Base-by-base conservation (phyloP, 306 rosid genomes). In the Betula pendula region DNA sequence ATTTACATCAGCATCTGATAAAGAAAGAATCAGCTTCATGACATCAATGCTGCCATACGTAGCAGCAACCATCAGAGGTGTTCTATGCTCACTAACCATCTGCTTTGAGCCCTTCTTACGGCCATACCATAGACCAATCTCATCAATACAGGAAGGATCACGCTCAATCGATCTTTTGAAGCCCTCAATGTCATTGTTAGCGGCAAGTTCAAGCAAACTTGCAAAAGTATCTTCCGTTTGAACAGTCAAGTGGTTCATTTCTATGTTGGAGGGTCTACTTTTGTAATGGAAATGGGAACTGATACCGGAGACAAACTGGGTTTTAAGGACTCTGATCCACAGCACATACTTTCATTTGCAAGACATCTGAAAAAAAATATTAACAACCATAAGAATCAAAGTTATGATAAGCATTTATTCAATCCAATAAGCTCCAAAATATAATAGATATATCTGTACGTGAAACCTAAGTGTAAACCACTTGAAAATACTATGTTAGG, bases 11-110 rank as follows among this genome's bases (percentile, higher is more conserved):
- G 85, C 88, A 62, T 60, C 89, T 29, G 96, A 88, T 8, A 87
- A 68, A 63, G 94, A 83, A 70, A 94, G 84, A 80, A 94, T 87
- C 75, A 94, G 60, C 75, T 87, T 89, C 81, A 90, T 79, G 42
- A 94, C 85, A 74, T 91, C 96, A 82, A 89, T 83, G 68, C 94
- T 91, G 1, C 98, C 98, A 80, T 94, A 94, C 1, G 90, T 90
- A 76, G 98, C 96, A 76, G 98, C 97, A 76, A 94, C 96, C 98
- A 94, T 91, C 84, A 94, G 78, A 71, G 98, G 96, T 0, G 93
- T 94, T 72, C 97, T 76, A 78, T 84, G 89, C 86, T 89, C 94
- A 71, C 87, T 88, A 74, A 89, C 90, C 98, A 94, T 91, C 86
- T 88, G 90, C 70, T 91, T 94, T 2, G 97, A 94, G 33, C 96